These are phyloP conservation scores for Conoideocrella luteorostrata DNA, from an alignment of 2,329 filamentous ascomycete genomes.

Conservation along the genomic window DNA sequence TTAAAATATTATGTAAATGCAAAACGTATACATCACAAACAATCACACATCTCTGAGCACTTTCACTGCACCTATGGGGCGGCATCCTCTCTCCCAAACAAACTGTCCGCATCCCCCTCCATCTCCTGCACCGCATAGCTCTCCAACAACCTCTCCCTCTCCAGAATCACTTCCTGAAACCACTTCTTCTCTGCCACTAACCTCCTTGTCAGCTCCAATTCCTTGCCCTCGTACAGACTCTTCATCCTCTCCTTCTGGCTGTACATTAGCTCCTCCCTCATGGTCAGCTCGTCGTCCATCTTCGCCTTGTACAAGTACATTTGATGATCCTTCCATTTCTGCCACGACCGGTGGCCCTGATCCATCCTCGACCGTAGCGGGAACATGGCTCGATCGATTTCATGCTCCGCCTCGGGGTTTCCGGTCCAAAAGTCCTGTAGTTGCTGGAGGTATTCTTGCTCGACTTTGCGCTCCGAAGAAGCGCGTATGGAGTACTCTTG, in stretches of 20 bases:
- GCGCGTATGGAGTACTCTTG: slow-evolving; percentile 36
- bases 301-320: slow-evolving; percentile 27
- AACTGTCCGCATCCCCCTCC: slow-evolving; percentile 31
- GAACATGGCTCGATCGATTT: slow-evolving; percentile 26
- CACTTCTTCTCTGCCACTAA: slow-evolving; percentile 40
- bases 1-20: too few relatives aligned
- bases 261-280: slow-evolving; percentile 37
- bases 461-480: slow-evolving; percentile 34
- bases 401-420: slow-evolving; percentile 24
- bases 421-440: slow-evolving; percentile 33
- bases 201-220: slow-evolving; percentile 24
- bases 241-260: slow-evolving; percentile 26
- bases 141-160: slow-evolving; percentile 36
- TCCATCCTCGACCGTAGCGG: slow-evolving; percentile 35
- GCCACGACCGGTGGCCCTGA: slow-evolving; percentile 31
- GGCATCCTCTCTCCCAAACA: slow-evolving; percentile 20
- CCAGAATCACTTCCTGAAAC: slow-evolving; percentile 37
- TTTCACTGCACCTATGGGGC: too few relatives aligned
- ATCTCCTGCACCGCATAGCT: slow-evolving; percentile 37
- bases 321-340: slow-evolving; percentile 34
- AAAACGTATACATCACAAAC: too few relatives aligned
- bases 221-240: slow-evolving; percentile 21
- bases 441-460: slow-evolving; percentile 35
- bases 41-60: too few relatives aligned
- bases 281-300: slow-evolving; percentile 32